Percentiles rank a stretch among this genome's conserved stretches.
These are phyloP conservation scores for Diaporthe australafricana DNA, from an alignment of 2,329 filamentous ascomycete species.

Conservation along the genomic window DNA sequence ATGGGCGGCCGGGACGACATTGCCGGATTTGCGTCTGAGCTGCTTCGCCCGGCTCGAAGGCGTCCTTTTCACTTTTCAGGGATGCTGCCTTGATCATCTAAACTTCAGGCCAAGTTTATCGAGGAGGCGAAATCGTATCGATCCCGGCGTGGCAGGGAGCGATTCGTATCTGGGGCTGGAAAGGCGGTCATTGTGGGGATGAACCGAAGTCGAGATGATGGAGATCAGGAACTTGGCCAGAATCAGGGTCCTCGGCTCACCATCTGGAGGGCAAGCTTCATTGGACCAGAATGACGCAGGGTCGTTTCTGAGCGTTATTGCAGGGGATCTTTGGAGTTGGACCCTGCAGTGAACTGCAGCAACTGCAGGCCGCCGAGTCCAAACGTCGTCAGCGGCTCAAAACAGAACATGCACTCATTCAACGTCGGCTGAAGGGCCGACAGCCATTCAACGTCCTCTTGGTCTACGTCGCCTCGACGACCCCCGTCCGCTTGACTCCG, in stretches of 20 bases:
- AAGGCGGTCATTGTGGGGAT: conserved; percentile 18
- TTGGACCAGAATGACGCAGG: conserved; percentile 24
- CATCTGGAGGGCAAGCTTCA: conserved; percentile 9
- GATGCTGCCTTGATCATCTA: conserved; percentile 20
- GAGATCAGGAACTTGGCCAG: conserved; percentile 20
- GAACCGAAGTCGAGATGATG: not conserved
- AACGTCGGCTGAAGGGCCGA: not conserved
- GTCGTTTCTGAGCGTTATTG: conserved; percentile 5
- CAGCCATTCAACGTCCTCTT: conserved; percentile 1
- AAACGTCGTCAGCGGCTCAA: conserved; percentile 2
- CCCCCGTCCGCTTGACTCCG: not conserved
- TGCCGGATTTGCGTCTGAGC: not conserved
- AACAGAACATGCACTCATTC: not conserved
- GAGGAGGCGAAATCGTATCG: conserved; percentile 2
- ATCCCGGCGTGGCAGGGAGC: not conserved
- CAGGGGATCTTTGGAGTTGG: not conserved
- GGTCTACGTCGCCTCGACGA: not conserved
- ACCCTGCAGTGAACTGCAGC: conserved; percentile 1
- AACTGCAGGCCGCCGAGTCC: conserved; percentile 5
- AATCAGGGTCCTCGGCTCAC: conserved; percentile 21
- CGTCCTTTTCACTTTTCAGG: not conserved
- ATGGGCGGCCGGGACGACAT: not conserved
- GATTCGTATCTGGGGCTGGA: not conserved
- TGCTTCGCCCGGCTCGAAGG: not conserved
- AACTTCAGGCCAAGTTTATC: not conserved